A percentile compares a stretch with the other conserved stretches of the same genome.
phyloP scores from a whole-genome alignment of 2,329 filamentous ascomycete genomes.

The Zymoseptoria passerinii region DNA sequence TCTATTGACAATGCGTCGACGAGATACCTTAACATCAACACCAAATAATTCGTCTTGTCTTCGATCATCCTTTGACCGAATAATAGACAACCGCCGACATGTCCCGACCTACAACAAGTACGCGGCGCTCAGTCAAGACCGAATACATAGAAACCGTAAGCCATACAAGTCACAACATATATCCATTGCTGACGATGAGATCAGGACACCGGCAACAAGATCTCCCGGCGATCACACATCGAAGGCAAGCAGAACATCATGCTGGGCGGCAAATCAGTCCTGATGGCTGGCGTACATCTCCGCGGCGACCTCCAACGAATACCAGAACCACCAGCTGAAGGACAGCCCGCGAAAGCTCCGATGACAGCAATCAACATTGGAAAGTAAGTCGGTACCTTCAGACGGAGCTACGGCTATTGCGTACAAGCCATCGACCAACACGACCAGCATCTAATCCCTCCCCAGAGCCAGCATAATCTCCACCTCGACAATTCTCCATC shows the following conservation, averaged over 20 bases:
- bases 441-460: not conserved
- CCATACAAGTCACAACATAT: constrained; percentile 2
- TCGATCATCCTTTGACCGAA: not conserved
- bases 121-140: constrained; percentile 62
- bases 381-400: constrained; percentile 11
- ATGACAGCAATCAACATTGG: constrained; percentile 71
- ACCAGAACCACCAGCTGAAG: constrained; percentile 21
- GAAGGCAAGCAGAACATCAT: constrained; percentile 97
- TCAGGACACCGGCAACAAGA: constrained; percentile 96
- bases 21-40: too few species aligned
- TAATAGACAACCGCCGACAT: constrained; percentile 17
- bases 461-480: constrained; percentile 81
- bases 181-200: not conserved
- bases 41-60: not conserved
- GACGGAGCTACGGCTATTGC: not conserved
- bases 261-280: constrained; percentile 86
- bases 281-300: constrained; percentile 90
- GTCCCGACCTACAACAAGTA: constrained; percentile 34
- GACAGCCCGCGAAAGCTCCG: constrained; percentile 20
- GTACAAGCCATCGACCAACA: not conserved
- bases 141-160: constrained; percentile 95
- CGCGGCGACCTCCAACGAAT: constrained; percentile 69
- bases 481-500: constrained; percentile 67
- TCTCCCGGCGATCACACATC: constrained; percentile 82
- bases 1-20: not conserved